Conservation (phyloP, 768 basidiomycete species). For the Megacollybia marginata region DNA sequence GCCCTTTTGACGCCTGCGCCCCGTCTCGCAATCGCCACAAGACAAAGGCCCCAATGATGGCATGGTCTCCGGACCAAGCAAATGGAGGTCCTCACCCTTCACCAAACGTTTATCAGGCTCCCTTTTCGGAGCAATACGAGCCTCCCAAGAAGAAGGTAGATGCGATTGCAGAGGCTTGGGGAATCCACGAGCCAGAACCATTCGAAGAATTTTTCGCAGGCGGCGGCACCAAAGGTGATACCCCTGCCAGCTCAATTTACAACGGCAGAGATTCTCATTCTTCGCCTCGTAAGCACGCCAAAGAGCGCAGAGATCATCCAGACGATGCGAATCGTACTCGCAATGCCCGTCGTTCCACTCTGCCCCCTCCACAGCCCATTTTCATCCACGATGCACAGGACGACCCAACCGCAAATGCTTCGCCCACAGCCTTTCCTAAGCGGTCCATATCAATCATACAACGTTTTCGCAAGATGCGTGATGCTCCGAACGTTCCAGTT, state of each 20-base stretch:
- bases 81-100: constrained; percentile 47
- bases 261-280: constrained; percentile 50
- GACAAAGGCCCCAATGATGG: constrained; percentile 75
- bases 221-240: constrained; percentile 52
- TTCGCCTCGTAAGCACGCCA: constrained; percentile 27
- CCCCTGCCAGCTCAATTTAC: constrained; percentile 62
- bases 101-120: constrained; percentile 34
- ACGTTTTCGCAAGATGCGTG: constrained; percentile 83
- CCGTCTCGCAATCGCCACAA: constrained; percentile 81
- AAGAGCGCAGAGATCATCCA: constrained; percentile 39
- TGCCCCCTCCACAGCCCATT: constrained; percentile 82
- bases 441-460: constrained; percentile 83
- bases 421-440: constrained; percentile 46
- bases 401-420: constrained; percentile 22
- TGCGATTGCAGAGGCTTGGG: constrained; percentile 89
- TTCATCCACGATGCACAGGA: constrained; percentile 52
- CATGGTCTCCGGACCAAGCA: constrained; percentile 51
- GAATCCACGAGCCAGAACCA: constrained; percentile 87
- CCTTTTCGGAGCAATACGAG: constrained; percentile 44
- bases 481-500: constrained; percentile 78
- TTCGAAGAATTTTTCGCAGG: constrained; percentile 87
- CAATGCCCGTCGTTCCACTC: constrained; percentile 36
- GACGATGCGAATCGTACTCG: constrained; percentile 26
- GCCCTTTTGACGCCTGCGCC: constrained; percentile 87
- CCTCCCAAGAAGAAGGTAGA: constrained; percentile 82